These are phyloP conservation scores for Phycomyces blakesleeanus DNA, from an alignment of 192 early-diverging fungal genomes.

Conservation along the genomic window DNA sequence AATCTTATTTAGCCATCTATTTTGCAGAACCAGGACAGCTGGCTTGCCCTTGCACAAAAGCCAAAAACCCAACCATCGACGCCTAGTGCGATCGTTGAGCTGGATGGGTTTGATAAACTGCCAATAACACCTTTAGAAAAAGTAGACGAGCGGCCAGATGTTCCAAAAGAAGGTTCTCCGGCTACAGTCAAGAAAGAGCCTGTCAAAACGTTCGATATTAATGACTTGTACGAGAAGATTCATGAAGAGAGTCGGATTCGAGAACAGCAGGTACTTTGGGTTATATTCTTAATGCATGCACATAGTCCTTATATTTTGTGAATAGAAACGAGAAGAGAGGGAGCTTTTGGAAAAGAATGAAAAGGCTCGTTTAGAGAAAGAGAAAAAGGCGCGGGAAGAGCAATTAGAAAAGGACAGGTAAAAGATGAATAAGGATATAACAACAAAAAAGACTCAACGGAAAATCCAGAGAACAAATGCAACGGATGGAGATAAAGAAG, in stretches of 20 bases:
- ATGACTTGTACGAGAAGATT: slow-evolving; percentile 7
- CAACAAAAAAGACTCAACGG: background rate
- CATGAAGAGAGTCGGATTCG: slow-evolving; percentile 9
- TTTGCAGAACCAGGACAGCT: slow-evolving; percentile 21
- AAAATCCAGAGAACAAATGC: background rate
- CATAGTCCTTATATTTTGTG: too few species aligned
- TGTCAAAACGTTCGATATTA: slow-evolving; percentile 16
- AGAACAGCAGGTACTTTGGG: slow-evolving; percentile 20
- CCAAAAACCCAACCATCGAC: background rate
- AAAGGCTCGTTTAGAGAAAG: background rate
- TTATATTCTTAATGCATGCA: background rate
- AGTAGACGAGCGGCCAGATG: background rate
- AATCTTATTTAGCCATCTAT: background rate
- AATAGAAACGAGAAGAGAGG: slow-evolving; percentile 3
- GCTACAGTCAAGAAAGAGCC: slow-evolving; percentile 5
- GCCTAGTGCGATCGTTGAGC: background rate
- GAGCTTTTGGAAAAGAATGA: background rate
- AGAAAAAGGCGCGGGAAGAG: slow-evolving; percentile 1
- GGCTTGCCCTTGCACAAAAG: slow-evolving; percentile 19
- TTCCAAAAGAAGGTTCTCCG: background rate
- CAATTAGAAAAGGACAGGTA: background rate
- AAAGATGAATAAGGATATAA: background rate
- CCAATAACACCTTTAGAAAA: background rate
- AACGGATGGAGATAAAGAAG: background rate
- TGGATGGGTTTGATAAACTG: background rate